Conservation (phyloP, 2,329 filamentous ascomycete genomes). For the Calycina marina region DNA sequence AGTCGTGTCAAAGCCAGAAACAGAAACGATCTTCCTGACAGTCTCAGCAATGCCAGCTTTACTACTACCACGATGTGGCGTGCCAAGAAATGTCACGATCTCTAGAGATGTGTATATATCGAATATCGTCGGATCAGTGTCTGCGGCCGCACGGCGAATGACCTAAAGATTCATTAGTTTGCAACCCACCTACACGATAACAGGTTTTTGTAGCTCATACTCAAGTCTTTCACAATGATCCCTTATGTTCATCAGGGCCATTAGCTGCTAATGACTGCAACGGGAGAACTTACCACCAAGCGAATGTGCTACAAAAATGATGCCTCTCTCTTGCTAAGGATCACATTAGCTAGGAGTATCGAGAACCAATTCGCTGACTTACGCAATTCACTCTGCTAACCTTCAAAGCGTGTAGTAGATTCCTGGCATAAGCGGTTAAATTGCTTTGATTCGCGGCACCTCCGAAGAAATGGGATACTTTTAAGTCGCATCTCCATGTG, state of each 20-base stretch:
- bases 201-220: not conserved
- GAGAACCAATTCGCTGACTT: not conserved
- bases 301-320: constrained; percentile 15
- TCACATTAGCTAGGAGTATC: constrained; percentile 1
- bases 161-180: constrained; percentile 5
- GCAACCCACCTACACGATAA: not conserved
- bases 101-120: constrained; percentile 9
- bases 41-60: constrained; percentile 13
- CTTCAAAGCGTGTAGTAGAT: constrained; percentile 8
- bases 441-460: constrained; percentile 11
- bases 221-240: constrained; percentile 12
- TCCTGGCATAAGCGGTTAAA: constrained; percentile 7
- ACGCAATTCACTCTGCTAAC: constrained; percentile 7
- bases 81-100: constrained; percentile 21
- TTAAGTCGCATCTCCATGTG: constrained; percentile 14
- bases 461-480: constrained; percentile 9
- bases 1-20: constrained; percentile 8
- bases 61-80: constrained; percentile 21
- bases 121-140: constrained; percentile 1
- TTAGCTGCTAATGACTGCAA: not conserved
- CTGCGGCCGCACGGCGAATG: constrained; percentile 4
- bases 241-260: constrained; percentile 5
- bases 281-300: constrained; percentile 11
- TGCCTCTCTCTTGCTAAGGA: constrained; percentile 4
- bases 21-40: constrained; percentile 11